Evolutionary conservation across 2,329 filamentous ascomycete species (phyloP), one percentile per base, ranked within the genome.

Genomic region (Aplosporella prunicola): DNA sequence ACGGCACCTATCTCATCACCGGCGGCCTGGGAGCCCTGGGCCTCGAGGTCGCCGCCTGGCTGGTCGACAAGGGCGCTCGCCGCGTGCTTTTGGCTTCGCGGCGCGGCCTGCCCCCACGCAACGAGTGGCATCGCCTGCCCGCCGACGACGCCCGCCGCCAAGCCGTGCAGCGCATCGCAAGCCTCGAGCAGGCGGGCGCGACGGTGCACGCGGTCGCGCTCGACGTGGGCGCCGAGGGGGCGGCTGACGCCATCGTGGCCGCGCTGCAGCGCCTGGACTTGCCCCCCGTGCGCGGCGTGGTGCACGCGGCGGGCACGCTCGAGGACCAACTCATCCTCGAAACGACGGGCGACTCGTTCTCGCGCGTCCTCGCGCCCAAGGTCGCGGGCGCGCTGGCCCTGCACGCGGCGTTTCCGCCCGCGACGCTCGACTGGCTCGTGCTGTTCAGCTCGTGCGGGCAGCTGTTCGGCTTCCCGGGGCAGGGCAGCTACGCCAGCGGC

Each of bases 1-100:
- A 58, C 10, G 62, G 63, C 3, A 66, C 63, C 0, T 68, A 68
- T 39, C 16, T 67, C 14, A 56, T 68, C 20, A 62, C 62, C 9
- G 62, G 63, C 29, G 61, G 62, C 1, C 49, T 65, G 10, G 62
- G 63, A 3, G 55, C 53, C 7, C 51, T 68, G 3, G 64, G 63
- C 2, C 51, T 67, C 5, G 56, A 57, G 28, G 47, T 57, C 0
- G 54, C 57, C 5, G 45, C 50, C 9, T 65, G 57, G 36, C 45
- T 67, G 3, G 55, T 60, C 3, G 48, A 58, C 17, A 54, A 60
- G n/a, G 62, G 61, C 1, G 64, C 63, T 22, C 52, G 61, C 2
- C 52, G 63, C n/a, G 39, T 67, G 2, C 49, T 67, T 2, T 47
- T 67, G 1, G 22, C 61, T 5, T 66, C 62, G 2, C 58, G 64